Conservation (phyloP, 2,329 filamentous ascomycete genomes). For the Diplodia sapinea region DNA sequence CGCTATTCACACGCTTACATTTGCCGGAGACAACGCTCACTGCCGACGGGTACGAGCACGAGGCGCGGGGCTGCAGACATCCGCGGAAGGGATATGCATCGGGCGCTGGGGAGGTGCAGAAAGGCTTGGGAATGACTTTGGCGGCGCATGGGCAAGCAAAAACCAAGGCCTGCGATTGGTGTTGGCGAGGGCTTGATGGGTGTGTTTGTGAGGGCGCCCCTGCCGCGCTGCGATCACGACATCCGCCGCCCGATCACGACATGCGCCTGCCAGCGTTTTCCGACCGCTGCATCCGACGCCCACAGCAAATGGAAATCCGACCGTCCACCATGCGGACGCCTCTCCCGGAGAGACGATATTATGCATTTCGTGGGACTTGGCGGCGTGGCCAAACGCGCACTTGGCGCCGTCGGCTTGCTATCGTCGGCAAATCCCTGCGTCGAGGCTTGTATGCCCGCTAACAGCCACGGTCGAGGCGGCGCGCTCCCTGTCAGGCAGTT, state of each 20-base stretch:
- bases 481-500: conserved; percentile 7
- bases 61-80: neutral
- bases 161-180: conserved; percentile 22
- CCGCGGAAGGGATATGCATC: neutral
- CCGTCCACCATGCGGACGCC: neutral
- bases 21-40: neutral
- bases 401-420: conserved; percentile 7
- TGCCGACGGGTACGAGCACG: neutral
- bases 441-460: neutral
- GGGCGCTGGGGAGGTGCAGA: neutral
- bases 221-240: conserved; percentile 30
- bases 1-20: neutral
- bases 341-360: neutral
- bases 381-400: neutral
- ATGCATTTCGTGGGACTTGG: conserved; percentile 1
- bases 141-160: conserved; percentile 1
- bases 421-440: conserved; percentile 17
- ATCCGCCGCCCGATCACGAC: conserved; percentile 21
- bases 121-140: conserved; percentile 7
- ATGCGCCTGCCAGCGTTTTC: neutral
- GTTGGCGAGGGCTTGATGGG: conserved; percentile 15
- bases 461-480: neutral
- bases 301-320: neutral
- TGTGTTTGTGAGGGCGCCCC: conserved; percentile 1
- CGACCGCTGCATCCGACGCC: conserved; percentile 7